A percentile compares a stretch with the other conserved stretches of the same genome.
These are phyloP conservation scores for Urtica urens DNA, from an alignment of 306 rosid species.

Conservation along the genomic window DNA sequence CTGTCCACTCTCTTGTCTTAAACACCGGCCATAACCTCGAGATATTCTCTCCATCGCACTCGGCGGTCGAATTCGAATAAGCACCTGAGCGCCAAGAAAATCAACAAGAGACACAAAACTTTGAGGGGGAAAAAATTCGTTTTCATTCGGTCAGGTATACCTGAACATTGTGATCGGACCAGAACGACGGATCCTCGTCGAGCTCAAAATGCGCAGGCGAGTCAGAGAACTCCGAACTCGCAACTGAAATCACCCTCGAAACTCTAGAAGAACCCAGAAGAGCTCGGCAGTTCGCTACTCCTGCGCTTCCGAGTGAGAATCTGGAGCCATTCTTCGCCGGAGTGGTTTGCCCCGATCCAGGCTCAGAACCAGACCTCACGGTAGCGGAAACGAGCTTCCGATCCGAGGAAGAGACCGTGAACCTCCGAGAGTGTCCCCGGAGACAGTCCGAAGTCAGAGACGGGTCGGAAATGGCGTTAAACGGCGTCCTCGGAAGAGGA, in stretches of 20 bases:
- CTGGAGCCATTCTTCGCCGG: slow-evolving; percentile 47
- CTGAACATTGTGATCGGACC: slow-evolving; percentile 94
- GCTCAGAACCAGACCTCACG: too few species aligned
- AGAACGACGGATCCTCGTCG: slow-evolving; percentile 55
- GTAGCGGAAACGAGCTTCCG: slow-evolving; percentile 21
- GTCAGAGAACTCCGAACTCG: slow-evolving; percentile 5
- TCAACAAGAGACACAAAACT: background rate
- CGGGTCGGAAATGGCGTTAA: slow-evolving; percentile 67
- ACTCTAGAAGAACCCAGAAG: slow-evolving; percentile 7
- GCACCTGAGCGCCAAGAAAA: slow-evolving; percentile 40
- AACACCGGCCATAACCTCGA: slow-evolving; percentile 63
- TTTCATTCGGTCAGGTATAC: slow-evolving; percentile 20
- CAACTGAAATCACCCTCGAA: slow-evolving; percentile 22
- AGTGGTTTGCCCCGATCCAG: slow-evolving; percentile 31
- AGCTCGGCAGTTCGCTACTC: slow-evolving; percentile 33
- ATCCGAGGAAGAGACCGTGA: slow-evolving; percentile 54
- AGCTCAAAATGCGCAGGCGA: slow-evolving; percentile 63
- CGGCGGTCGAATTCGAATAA: slow-evolving; percentile 79
- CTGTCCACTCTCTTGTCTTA: slow-evolving; percentile 73
- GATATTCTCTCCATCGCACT: slow-evolving; percentile 53
- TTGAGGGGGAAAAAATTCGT: background rate
- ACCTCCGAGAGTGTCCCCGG: slow-evolving; percentile 19
- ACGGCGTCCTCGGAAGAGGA: slow-evolving; percentile 70
- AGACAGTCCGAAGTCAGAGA: slow-evolving; percentile 35
- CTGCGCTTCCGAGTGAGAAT: slow-evolving; percentile 48